phyloP scores from a whole-genome alignment of 108 stramenopile genomes.

The Skeletonema marinoi region DNA sequence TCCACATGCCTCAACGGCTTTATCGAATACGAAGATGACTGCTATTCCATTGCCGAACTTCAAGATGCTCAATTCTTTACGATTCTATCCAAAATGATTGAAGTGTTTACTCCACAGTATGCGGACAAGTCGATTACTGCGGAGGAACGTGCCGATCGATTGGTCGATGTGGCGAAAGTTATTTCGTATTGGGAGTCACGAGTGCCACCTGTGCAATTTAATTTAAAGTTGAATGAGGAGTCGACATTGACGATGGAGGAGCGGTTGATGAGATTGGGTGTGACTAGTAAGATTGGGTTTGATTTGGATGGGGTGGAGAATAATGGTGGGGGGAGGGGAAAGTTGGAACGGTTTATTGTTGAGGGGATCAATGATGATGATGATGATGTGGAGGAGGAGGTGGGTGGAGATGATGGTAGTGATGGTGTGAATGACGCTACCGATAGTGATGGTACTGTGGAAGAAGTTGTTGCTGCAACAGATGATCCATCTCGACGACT shows the following conservation, averaged over 20 bases:
- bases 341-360: slow-evolving; percentile 9
- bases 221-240: slow-evolving; percentile 34
- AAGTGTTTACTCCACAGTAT: slow-evolving; percentile 16
- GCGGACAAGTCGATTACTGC: background rate
- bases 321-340: slow-evolving; percentile 4
- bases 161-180: slow-evolving; percentile 10
- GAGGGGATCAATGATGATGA: background rate
- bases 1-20: slow-evolving; percentile 14
- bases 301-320: background rate
- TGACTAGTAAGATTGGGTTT: background rate
- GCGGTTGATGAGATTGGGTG: slow-evolving; percentile 19
- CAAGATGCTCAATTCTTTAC: background rate
- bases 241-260: slow-evolving; percentile 40
- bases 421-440: too few species aligned
- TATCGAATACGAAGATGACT: slow-evolving; percentile 14
- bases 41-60: slow-evolving; percentile 12
- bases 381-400: slow-evolving; percentile 9
- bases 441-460: too few species aligned
- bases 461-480: too few species aligned
- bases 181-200: slow-evolving; percentile 24
- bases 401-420: background rate
- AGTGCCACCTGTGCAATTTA: slow-evolving; percentile 16
- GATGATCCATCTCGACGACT: background rate
- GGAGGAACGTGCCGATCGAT: slow-evolving; percentile 16
- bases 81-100: slow-evolving; percentile 2